Conservation (phyloP, 225 moss, liverwort and hornwort genomes). For the Thuidium tamariscinum region DNA sequence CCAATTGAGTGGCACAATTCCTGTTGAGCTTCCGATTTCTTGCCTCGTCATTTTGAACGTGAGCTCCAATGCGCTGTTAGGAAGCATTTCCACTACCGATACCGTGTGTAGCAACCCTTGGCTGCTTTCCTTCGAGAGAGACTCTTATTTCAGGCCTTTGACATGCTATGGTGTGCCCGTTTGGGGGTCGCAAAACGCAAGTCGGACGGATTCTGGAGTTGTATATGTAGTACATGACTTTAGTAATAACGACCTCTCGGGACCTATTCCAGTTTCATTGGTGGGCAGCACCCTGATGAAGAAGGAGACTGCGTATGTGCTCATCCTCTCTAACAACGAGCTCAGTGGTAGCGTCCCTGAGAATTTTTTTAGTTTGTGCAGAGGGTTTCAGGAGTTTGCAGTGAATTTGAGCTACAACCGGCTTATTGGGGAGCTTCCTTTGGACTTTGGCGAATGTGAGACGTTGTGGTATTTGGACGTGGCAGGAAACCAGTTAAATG, state of each 20-base stretch:
- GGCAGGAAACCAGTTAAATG: constrained; percentile 33
- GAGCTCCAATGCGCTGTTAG: constrained; percentile 41
- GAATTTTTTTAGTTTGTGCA: constrained; percentile 31
- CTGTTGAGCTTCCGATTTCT: constrained; percentile 29
- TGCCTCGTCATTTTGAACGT: constrained; percentile 39
- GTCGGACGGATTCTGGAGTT: constrained; percentile 6
- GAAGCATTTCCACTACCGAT: constrained; percentile 19
- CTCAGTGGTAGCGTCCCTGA: constrained; percentile 35
- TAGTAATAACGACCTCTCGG: constrained; percentile 37
- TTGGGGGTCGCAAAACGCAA: not conserved
- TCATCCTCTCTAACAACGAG: constrained; percentile 42
- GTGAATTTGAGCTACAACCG: constrained; percentile 45
- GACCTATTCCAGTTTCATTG: constrained; percentile 21
- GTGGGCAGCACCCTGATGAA: constrained; percentile 25
- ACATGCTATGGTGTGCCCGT: constrained; percentile 37
- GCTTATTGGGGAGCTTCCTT: constrained; percentile 46
- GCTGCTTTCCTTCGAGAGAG: constrained; percentile 23
- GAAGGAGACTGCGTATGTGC: constrained; percentile 28
- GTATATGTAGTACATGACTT: constrained; percentile 35
- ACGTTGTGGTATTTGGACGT: constrained; percentile 43
- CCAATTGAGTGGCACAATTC: constrained; percentile 36
- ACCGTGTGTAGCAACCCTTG: constrained; percentile 26
- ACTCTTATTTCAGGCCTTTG: constrained; percentile 18
- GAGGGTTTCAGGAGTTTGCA: constrained; percentile 39
- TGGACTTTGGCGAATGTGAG: constrained; percentile 36